Evolutionary conservation across 2,329 filamentous ascomycete species (phyloP).

Genomic region (Arachnomyces sp.): DNA sequence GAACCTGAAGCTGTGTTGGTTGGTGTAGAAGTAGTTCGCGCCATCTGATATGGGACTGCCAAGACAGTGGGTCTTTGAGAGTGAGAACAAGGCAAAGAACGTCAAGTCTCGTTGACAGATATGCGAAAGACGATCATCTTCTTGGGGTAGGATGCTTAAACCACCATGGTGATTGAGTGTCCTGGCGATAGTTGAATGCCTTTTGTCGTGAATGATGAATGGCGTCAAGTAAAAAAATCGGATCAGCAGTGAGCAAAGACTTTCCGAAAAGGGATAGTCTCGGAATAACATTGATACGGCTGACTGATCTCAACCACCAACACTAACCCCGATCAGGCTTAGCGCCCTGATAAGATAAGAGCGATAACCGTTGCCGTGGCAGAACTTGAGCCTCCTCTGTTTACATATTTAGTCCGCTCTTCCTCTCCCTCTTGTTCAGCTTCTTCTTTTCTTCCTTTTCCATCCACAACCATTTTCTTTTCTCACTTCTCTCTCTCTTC

Average conservation of each 20-base stretch:
- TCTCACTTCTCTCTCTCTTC: constrained; percentile 15
- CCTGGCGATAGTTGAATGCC: too few relatives aligned
- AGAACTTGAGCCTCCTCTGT: constrained; percentile 19
- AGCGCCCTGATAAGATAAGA: constrained; percentile 20
- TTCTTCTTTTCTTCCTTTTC: constrained; percentile 21
- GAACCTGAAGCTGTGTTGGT: constrained; percentile 4
- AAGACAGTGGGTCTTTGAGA: neutral
- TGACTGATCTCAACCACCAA: neutral
- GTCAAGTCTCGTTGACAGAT: too few relatives aligned
- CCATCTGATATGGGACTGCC: neutral
- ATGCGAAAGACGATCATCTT: too few relatives aligned
- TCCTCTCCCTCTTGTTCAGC: constrained; percentile 9
- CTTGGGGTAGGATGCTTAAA: too few relatives aligned
- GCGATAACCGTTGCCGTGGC: constrained; percentile 36
- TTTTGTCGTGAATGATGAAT: neutral
- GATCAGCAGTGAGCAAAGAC: neutral
- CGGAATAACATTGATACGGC: constrained; percentile 1
- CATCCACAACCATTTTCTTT: constrained; percentile 11
- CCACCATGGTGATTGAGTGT: too few relatives aligned
- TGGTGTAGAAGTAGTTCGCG: too few relatives aligned
- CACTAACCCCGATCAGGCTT: constrained; percentile 36
- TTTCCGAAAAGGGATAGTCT: neutral
- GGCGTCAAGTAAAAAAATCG: constrained; percentile 2
- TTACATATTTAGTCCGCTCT: constrained; percentile 32
- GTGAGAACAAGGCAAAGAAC: neutral